phyloP scores from a whole-genome alignment of 2,329 filamentous ascomycete genomes.

The Sporothrix humicola region DNA sequence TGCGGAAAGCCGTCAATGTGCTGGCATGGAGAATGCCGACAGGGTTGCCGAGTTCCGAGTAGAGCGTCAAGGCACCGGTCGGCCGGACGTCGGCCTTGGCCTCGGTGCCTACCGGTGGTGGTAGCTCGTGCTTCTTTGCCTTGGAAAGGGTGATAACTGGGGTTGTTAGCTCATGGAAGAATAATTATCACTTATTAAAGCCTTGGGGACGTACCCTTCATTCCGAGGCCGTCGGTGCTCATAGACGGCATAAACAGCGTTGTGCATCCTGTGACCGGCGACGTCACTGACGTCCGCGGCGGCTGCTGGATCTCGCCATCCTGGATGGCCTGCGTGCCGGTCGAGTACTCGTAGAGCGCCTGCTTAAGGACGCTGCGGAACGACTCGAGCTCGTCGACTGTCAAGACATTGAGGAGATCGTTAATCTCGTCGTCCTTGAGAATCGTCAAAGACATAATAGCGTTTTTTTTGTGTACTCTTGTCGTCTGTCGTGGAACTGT shows the following conservation, averaged over 20 bases:
- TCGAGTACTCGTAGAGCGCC: slow-evolving; percentile 67
- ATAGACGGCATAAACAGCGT: slow-evolving; percentile 78
- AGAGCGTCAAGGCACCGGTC: slow-evolving; percentile 72
- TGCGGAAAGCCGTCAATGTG: slow-evolving; percentile 80
- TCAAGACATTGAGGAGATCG: slow-evolving; percentile 60
- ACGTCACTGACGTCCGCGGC: slow-evolving; percentile 56
- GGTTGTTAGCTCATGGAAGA: neutral
- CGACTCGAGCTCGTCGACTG: slow-evolving; percentile 56
- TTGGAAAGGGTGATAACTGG: slow-evolving; percentile 66
- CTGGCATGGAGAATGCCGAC: slow-evolving; percentile 73
- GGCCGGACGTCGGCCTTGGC: slow-evolving; percentile 52
- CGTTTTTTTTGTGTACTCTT: neutral
- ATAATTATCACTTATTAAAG: neutral
- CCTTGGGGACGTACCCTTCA: slow-evolving; percentile 56
- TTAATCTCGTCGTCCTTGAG: slow-evolving; percentile 64
- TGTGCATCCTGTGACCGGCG: slow-evolving; percentile 57
- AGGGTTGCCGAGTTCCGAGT: slow-evolving; percentile 65
- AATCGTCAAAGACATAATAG: slow-evolving; percentile 61
- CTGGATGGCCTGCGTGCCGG: slow-evolving; percentile 54
- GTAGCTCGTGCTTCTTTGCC: slow-evolving; percentile 41
- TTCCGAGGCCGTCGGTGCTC: slow-evolving; percentile 66
- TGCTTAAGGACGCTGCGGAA: slow-evolving; percentile 57
- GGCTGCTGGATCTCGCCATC: slow-evolving; percentile 61
- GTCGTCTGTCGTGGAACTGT: slow-evolving; percentile 22
- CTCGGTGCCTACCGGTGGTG: slow-evolving; percentile 36